Base-by-base conservation (phyloP, 2,329 filamentous ascomycete genomes). In the Aspergillus ochraceoroseus region DNA sequence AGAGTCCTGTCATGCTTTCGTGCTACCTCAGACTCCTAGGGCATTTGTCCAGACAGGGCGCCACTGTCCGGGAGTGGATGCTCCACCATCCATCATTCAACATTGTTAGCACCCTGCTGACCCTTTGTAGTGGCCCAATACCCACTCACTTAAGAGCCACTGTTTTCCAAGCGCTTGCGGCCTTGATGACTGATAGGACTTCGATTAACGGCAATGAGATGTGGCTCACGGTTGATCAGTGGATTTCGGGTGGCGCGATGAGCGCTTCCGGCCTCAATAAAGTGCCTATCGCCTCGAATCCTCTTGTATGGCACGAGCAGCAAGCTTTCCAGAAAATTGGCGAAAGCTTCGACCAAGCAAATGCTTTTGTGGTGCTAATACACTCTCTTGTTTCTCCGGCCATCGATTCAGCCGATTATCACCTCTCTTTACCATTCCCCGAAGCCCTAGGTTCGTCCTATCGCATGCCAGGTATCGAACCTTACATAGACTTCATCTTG, bases 1-100 rank as follows among this genome's bases (percentile, higher is more conserved):
- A 98, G 63, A 94, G 87, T 27, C 82, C 84, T n/a, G 85, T 95
- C 66, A 95, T 98, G 87, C 74, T 98, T 18, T 88, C 95, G 59
- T 90, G 87, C 53, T 96, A 96, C 61, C 73, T 98, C 37, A 81
- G 90, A 19, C 75, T 98, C 4, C 85, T 95, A 54, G 80, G 87
- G 3, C 87, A 94, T 62, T 71, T 98, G 7, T 82, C 83, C 47
- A 74, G 76, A 14, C 80, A 90, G 58, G 95, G 87, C 56, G 72
- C 76, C 43, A 70, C 73, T 13, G 84, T 87, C 1, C 77, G 90
- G 34, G 68, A 76, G 22, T 95, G 83, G 71, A 73, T 96, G 44
- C 69, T 94, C 14, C 75, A 79, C 28, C 70, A 79, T 43, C 75
- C 81, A 14, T 75, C 73, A 4, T 82, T 86, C 53, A 81, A 80